phyloP scores from a whole-genome alignment of 1,139 yeast species.

The Blastobotrys serpentis region DNA sequence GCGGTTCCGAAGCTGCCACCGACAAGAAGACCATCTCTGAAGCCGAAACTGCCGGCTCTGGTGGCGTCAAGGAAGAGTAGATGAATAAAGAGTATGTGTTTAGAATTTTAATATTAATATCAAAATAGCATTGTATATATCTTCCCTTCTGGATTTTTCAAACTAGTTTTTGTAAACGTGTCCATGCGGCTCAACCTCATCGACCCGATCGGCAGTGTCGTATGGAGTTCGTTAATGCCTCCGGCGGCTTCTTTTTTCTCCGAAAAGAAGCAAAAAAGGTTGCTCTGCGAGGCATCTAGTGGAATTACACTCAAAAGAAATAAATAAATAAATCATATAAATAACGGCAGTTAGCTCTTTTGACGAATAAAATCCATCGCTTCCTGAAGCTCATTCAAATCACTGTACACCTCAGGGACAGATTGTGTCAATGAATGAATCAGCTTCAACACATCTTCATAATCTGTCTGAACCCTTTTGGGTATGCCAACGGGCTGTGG shows the following conservation, averaged over 20 bases:
- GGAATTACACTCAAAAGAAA: neutral
- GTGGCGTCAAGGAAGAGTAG: slow-evolving; percentile 90
- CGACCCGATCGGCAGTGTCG: too few relatives aligned
- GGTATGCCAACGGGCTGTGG: neutral
- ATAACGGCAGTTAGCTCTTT: neutral
- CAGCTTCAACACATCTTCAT: slow-evolving; percentile 16
- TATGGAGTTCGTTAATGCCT: too few relatives aligned
- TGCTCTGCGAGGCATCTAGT: too few relatives aligned
- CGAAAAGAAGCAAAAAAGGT: too few relatives aligned
- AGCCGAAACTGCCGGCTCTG: slow-evolving; percentile 83
- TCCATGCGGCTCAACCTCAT: slow-evolving; percentile 2
- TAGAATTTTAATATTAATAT: slow-evolving; percentile 2
- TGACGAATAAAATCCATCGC: slow-evolving; percentile 20
- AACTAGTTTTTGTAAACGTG: neutral
- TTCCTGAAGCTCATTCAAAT: slow-evolving; percentile 23
- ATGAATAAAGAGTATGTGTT: slow-evolving; percentile 3
- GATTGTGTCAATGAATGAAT: slow-evolving; percentile 18
- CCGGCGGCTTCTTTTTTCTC: too few relatives aligned
- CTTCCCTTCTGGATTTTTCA: too few relatives aligned
- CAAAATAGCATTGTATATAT: slow-evolving; percentile 3
- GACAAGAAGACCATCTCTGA: slow-evolving; percentile 83
- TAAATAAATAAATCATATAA: too few relatives aligned
- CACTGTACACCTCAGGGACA: slow-evolving; percentile 25
- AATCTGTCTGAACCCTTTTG: slow-evolving; percentile 12
- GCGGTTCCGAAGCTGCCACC: slow-evolving; percentile 62